Conservation (phyloP, 129 eudicot genomes). For the Flaveria robusta region DNA sequence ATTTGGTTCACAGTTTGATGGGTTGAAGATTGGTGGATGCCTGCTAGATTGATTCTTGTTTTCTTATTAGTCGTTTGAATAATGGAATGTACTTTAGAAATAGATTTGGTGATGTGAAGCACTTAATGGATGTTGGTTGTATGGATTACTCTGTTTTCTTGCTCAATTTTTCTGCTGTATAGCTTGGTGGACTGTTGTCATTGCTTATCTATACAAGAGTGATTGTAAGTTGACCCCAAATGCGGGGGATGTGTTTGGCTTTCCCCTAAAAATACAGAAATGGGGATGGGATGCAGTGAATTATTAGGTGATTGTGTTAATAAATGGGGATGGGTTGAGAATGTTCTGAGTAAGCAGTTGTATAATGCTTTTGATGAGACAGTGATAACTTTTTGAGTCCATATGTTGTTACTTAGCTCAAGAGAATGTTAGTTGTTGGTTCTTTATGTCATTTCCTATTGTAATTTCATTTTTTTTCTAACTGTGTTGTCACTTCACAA, state of each 20-base stretch:
- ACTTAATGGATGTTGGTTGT: not conserved
- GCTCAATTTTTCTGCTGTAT: not conserved
- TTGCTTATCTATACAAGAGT: not conserved
- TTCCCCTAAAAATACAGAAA: too few species aligned
- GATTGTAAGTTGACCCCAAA: too few species aligned
- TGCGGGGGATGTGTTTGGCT: too few species aligned
- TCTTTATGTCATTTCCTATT: not conserved
- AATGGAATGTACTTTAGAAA: conserved; percentile 9
- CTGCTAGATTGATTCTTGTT: not conserved
- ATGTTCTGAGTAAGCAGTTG: not conserved
- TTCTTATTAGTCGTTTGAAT: not conserved
- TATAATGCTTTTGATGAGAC: not conserved
- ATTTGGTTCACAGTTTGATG: not conserved
- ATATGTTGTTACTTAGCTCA: not conserved
- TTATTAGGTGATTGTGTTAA: too few species aligned
- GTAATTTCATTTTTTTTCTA: too few species aligned
- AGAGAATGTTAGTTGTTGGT: not conserved
- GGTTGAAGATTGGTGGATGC: conserved; percentile 6
- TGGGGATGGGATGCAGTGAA: too few species aligned
- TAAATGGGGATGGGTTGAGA: too few species aligned
- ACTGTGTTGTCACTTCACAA: not conserved
- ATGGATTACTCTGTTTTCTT: not conserved
- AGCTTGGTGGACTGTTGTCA: not conserved
- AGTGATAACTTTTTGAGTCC: not conserved
- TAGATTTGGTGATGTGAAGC: conserved; percentile 12